phyloP scores from a whole-genome alignment of 1,139 yeast species.

The Suhomyces chickasaworum region DNA sequence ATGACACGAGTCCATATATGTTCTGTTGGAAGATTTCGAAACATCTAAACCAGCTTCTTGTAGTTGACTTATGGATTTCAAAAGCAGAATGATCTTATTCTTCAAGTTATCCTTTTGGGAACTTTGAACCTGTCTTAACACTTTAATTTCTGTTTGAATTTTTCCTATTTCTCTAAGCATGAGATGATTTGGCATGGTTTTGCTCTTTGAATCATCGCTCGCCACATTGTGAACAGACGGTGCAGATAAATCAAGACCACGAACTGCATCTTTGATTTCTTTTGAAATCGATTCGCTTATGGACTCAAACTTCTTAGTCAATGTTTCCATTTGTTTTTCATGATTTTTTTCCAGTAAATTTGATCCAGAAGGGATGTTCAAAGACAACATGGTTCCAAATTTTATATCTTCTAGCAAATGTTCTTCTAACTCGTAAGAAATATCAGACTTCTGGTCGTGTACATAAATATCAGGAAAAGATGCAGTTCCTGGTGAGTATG shows the following conservation, averaged over 20 bases:
- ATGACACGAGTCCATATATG: conserved; percentile 80
- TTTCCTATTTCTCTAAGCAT: conserved; percentile 28
- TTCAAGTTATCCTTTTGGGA: conserved; percentile 47
- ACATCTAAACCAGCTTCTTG: conserved; percentile 44
- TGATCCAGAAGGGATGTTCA: conserved; percentile 43
- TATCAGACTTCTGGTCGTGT: conserved; percentile 58
- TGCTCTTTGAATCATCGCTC: conserved; percentile 2
- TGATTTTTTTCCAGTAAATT: conserved; percentile 23
- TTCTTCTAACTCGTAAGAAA: conserved; percentile 83
- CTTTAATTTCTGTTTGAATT: conserved; percentile 60
- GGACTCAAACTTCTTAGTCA: conserved; percentile 33
- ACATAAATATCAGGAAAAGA: conserved; percentile 82
- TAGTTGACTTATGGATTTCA: conserved; percentile 53
- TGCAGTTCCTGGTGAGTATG: conserved; percentile 72
- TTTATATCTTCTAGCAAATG: conserved; percentile 57
- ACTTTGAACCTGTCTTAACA: conserved; percentile 60
- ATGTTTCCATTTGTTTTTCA: conserved; percentile 32
- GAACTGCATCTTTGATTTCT: conserved; percentile 29
- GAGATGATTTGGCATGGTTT: not conserved
- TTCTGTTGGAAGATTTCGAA: conserved; percentile 53
- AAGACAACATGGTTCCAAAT: conserved; percentile 60
- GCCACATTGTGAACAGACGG: conserved; percentile 11
- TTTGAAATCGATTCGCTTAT: conserved; percentile 26
- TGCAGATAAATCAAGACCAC: conserved; percentile 25
- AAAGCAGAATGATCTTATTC: conserved; percentile 45